A percentile compares a stretch with the other conserved stretches of the same genome.
phyloP scores from a whole-genome alignment of 179 eudicot species.

The Vitellaria paradoxa region DNA sequence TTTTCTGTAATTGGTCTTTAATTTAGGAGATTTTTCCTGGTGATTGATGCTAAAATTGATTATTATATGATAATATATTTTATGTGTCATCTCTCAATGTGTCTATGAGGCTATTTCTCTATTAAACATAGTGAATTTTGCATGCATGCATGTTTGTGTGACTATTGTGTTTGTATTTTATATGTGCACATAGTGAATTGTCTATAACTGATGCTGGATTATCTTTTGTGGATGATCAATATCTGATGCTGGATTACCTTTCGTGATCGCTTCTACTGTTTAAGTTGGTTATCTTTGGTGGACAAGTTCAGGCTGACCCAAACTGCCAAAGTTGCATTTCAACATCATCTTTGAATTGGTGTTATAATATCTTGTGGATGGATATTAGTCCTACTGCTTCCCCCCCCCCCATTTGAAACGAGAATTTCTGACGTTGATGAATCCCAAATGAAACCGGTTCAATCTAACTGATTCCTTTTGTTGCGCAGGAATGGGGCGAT shows the following conservation, averaged over 20 bases:
- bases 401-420: too few relatives aligned
- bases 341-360: neutral
- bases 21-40: neutral
- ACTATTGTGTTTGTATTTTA: too few relatives aligned
- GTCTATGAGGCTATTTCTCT: too few relatives aligned
- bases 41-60: neutral
- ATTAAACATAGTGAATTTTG: too few relatives aligned
- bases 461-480: neutral
- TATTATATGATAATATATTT: neutral
- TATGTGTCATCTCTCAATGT: neutral
- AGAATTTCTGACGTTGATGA: neutral
- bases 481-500: conserved; percentile 95
- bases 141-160: too few relatives aligned
- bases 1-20: conserved; percentile 4
- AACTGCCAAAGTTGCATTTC: neutral
- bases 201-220: too few relatives aligned
- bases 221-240: too few relatives aligned
- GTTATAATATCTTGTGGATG: neutral
- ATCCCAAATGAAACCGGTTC: neutral
- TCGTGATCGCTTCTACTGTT: neutral
- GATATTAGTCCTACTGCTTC: too few relatives aligned
- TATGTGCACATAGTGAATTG: too few relatives aligned
- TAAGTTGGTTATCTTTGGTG: neutral
- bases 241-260: too few relatives aligned
- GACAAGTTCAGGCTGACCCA: neutral